Base-by-base conservation (phyloP, 805 yeast genomes). In the Tetrapisispora namnaoensis region DNA sequence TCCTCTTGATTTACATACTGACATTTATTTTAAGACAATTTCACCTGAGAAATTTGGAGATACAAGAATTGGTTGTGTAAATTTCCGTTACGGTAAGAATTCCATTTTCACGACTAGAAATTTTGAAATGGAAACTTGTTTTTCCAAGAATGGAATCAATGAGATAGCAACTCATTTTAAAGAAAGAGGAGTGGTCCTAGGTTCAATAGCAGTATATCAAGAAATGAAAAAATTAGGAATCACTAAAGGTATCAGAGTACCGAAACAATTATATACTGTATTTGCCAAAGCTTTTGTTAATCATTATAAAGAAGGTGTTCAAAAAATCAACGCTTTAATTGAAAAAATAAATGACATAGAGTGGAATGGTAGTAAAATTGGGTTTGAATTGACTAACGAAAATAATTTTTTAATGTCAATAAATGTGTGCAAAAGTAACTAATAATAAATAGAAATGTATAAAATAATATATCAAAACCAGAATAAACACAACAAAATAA, bases 51-150 rank as follows among this genome's bases (percentile, higher is more conserved):
- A 20, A 2, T 4, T 20, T 9, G 18, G 21, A n/a, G 11, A 24
- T 9, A 35, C 20, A 3, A 35, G 14, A 27, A 17, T 46, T 17
- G 48, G 48, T 11, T 46, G 48, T 24, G 44, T 46, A 13, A 30
- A 27, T 14, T 34, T 41, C 14, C n/a, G 6, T 10, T 46, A 39
- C 18, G 48, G 48, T 13, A n/a, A 22, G 10, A 34, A 40, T 5
- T 22, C 48, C 8, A 17, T 38, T 16, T 46, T 40, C n/a, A 27
- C 41, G 1, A 17, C 24, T 2, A 40, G 16, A 40, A 24, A 41
- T 24, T 34, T 46, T 24, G 41, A 39, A 27, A 34, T 46, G n/a
- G 48, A 46, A 40, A 46, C 48, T 17, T 46, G 48, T 40, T 24
- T 46, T 6, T 46, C 48, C 2, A 46, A 35, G 40, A 3, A 21